Conservation (phyloP, 306 rosid species). For the Lagenaria siceraria region DNA sequence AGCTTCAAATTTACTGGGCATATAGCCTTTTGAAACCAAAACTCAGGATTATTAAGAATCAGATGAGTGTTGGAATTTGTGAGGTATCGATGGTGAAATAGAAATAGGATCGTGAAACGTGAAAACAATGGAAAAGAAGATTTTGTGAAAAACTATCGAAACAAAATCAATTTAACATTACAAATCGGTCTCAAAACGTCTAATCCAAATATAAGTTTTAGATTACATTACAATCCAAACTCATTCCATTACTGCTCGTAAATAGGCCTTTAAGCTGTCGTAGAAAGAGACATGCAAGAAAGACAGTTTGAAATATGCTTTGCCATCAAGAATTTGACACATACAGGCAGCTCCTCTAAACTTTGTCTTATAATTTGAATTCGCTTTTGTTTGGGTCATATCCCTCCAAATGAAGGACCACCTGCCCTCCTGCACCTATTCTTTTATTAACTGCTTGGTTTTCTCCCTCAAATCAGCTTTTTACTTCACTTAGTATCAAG, state of each 20-base stretch:
- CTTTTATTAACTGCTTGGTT: not conserved
- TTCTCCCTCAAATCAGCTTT: not conserved
- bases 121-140: too few relatives aligned
- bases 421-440: not conserved
- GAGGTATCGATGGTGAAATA: too few relatives aligned
- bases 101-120: too few relatives aligned
- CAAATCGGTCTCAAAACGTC: too few relatives aligned
- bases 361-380: conserved; percentile 2
- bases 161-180: too few relatives aligned
- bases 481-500: not conserved
- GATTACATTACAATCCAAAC: too few relatives aligned
- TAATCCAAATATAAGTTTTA: too few relatives aligned
- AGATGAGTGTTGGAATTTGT: too few relatives aligned
- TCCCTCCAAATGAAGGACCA: conserved; percentile 5
- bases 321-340: not conserved
- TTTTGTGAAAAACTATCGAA: too few relatives aligned
- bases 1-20: not conserved
- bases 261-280: not conserved
- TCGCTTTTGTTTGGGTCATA: not conserved
- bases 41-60: too few relatives aligned
- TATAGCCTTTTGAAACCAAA: not conserved
- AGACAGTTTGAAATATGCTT: not conserved
- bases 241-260: too few relatives aligned
- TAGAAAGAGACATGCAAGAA: not conserved
- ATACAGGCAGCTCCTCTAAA: not conserved